phyloP scores from a whole-genome alignment of 2,329 filamentous ascomycete species.

The Pyricularia sp. region DNA sequence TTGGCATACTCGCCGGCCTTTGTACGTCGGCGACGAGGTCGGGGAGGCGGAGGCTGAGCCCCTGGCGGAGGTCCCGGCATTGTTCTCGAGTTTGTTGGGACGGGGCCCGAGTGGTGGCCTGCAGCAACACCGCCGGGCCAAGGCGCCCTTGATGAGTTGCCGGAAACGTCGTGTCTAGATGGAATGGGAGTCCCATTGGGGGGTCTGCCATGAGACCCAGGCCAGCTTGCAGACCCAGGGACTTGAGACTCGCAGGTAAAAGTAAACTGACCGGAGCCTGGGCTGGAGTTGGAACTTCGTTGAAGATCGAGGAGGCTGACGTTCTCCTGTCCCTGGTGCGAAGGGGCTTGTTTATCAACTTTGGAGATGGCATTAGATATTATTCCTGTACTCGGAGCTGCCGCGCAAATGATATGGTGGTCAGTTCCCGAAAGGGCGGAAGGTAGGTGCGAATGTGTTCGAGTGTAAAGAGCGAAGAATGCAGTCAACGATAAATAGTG shows the following conservation, averaged over 20 bases:
- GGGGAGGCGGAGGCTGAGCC: background rate
- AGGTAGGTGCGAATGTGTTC: background rate
- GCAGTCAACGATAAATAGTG: background rate
- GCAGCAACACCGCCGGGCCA: background rate
- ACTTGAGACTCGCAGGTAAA: conserved; percentile 92
- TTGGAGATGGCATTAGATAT: conserved; percentile 88
- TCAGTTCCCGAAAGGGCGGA: background rate
- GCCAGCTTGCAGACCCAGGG: conserved; percentile 65
- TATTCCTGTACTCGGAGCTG: conserved; percentile 43
- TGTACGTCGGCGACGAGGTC: conserved; percentile 19
- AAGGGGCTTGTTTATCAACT: conserved; percentile 52
- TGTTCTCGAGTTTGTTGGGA: background rate
- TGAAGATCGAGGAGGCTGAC: conserved; percentile 65
- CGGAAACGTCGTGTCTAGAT: background rate
- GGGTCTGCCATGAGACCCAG: conserved; percentile 27
- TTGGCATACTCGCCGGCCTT: conserved; percentile 59
- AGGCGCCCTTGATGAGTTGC: background rate
- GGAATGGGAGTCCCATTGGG: conserved; percentile 7
- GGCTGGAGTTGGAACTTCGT: conserved; percentile 41
- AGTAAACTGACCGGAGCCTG: conserved; percentile 80
- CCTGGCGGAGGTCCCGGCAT: background rate
- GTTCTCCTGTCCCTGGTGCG: conserved; percentile 60
- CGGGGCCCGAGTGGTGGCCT: background rate
- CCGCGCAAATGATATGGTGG: conserved; percentile 2
- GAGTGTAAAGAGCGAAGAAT: background rate